Conservation (phyloP, 176 grass and related monocot species). For the Cymbopogon citratus region DNA sequence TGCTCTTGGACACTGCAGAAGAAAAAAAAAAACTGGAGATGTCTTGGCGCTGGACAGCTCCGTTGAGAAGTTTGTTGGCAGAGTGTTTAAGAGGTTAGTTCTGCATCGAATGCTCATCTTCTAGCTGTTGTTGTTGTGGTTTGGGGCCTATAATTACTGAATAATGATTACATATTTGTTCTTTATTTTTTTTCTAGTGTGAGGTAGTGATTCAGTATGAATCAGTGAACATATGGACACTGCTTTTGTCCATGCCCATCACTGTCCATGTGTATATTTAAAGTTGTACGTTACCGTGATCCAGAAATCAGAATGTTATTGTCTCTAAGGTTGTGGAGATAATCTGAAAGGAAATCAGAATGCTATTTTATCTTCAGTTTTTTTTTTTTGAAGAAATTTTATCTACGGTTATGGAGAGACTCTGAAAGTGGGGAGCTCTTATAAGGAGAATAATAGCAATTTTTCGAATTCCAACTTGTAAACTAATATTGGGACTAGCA, state of each 20-base stretch:
- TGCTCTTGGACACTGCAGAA: conserved; percentile 27
- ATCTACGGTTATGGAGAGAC: too few species aligned
- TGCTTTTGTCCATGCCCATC: not conserved
- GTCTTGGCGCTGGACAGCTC: conserved; percentile 8
- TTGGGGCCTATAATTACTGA: not conserved
- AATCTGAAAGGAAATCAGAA: too few species aligned
- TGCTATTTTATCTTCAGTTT: too few species aligned
- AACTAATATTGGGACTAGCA: not conserved
- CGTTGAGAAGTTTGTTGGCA: not conserved
- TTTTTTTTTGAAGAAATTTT: too few species aligned
- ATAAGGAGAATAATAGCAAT: too few species aligned
- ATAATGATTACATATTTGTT: not conserved
- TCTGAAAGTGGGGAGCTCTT: too few species aligned
- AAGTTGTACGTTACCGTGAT: too few species aligned
- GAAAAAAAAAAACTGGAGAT: conserved; percentile 22
- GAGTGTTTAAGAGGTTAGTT: conserved; percentile 57
- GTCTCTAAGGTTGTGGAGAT: too few species aligned
- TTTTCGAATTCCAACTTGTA: not conserved
- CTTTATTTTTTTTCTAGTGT: not conserved
- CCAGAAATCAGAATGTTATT: not conserved
- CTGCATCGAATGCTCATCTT: conserved; percentile 45
- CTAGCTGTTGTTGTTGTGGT: conserved; percentile 54
- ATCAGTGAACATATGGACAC: not conserved
- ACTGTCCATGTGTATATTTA: not conserved
- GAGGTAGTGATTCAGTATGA: not conserved